A percentile compares a stretch with the other conserved stretches of the same genome.
Conservation (phyloP, 2,329 filamentous ascomycete species). For the Calonectria pauciramosa region DNA sequence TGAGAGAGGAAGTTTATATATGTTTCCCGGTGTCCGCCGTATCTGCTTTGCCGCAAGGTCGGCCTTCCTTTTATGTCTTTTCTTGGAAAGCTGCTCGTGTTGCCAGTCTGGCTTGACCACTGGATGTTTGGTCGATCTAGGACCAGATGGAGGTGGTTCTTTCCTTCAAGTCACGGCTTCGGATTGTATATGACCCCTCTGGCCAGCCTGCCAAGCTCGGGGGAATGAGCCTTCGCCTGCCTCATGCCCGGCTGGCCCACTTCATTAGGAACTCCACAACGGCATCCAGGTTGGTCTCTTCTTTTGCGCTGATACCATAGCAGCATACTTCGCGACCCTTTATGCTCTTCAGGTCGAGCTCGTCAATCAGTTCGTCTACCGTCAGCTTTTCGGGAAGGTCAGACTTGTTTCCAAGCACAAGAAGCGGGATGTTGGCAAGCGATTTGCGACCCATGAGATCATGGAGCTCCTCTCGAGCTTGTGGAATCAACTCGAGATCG, state of each 20-base stretch:
- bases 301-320: constrained; percentile 98
- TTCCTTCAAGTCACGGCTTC: background rate
- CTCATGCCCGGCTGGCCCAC: constrained; percentile 77
- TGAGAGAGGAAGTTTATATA: constrained; percentile 53
- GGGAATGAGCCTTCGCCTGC: constrained; percentile 14
- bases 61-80: constrained; percentile 32
- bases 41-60: constrained; percentile 33
- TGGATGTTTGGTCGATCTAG: constrained; percentile 4
- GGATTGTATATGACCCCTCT: background rate
- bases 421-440: constrained; percentile 88
- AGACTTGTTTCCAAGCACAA: constrained; percentile 97
- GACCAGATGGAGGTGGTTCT: background rate
- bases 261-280: constrained; percentile 98
- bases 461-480: constrained; percentile 94
- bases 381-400: constrained; percentile 92
- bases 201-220: background rate
- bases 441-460: constrained; percentile 87
- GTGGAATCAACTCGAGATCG: constrained; percentile 82
- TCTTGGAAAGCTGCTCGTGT: constrained; percentile 12
- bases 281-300: constrained; percentile 98
- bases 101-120: constrained; percentile 4
- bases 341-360: constrained; percentile 89
- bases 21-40: constrained; percentile 42
- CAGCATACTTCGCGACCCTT: constrained; percentile 95
- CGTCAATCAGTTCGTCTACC: constrained; percentile 95